Conservation (phyloP, 2,329 filamentous ascomycete genomes). For the Fragosphaeria purpurea region DNA sequence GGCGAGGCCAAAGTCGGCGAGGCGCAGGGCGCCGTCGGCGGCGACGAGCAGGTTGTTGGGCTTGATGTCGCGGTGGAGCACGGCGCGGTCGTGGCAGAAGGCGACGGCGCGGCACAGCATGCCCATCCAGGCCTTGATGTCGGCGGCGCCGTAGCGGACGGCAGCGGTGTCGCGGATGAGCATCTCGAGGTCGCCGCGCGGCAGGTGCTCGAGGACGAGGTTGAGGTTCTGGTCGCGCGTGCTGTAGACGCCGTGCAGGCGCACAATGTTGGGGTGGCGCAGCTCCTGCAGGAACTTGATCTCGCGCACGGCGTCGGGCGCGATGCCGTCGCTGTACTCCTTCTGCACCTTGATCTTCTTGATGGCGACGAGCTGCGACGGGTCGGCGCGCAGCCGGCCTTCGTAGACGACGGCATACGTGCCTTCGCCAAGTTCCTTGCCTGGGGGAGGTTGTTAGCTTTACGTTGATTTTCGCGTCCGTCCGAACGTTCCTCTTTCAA, state of each 20-base stretch:
- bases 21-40: constrained; percentile 83
- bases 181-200: constrained; percentile 89
- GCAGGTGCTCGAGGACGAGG: constrained; percentile 86
- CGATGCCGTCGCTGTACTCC: constrained; percentile 82
- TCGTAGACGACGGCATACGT: constrained; percentile 95
- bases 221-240: constrained; percentile 96
- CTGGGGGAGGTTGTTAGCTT: constrained; percentile 28
- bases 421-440: constrained; percentile 87
- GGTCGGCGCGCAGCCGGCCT: constrained; percentile 66
- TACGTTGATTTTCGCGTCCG: neutral
- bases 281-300: constrained; percentile 93
- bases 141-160: constrained; percentile 73
- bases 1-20: constrained; percentile 95
- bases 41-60: constrained; percentile 96
- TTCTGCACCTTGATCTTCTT: constrained; percentile 86
- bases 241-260: constrained; percentile 82
- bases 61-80: constrained; percentile 97
- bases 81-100: constrained; percentile 93
- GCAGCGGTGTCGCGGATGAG: constrained; percentile 74
- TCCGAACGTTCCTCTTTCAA: neutral
- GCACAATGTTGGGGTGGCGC: constrained; percentile 90
- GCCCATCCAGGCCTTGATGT: constrained; percentile 97
- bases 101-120: constrained; percentile 90
- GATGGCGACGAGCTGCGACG: constrained; percentile 71
- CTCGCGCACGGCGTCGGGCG: constrained; percentile 90